These are phyloP conservation scores for Xylaria scruposa DNA, from an alignment of 495 filamentous ascomycete genomes.

Conservation along the genomic window DNA sequence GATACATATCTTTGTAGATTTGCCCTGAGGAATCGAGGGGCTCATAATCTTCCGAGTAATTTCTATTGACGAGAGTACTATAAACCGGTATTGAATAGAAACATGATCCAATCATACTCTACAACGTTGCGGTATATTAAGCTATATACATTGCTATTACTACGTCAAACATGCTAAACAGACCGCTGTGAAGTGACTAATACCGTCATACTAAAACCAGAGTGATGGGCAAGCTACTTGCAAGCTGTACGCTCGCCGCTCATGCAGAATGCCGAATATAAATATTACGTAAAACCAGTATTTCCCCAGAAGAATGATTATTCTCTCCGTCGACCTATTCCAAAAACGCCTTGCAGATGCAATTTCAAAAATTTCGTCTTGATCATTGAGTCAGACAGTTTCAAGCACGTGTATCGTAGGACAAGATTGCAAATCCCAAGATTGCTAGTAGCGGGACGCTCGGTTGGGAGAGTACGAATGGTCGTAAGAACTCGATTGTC, in stretches of 20 bases:
- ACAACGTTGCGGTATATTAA: slow-evolving; percentile 9
- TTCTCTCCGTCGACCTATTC: slow-evolving; percentile 14
- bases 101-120: background rate
- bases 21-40: background rate
- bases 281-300: slow-evolving; percentile 22
- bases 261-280: background rate
- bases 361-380: slow-evolving; percentile 6
- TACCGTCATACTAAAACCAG: background rate
- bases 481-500: slow-evolving; percentile 51
- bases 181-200: slow-evolving; percentile 16
- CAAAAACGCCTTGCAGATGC: slow-evolving; percentile 28
- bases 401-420: background rate
- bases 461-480: slow-evolving; percentile 52
- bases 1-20: background rate
- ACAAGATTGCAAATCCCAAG: slow-evolving; percentile 4
- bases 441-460: slow-evolving; percentile 41
- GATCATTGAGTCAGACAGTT: slow-evolving; percentile 3
- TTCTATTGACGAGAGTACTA: background rate
- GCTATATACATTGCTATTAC: slow-evolving; percentile 24
- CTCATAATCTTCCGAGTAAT: background rate
- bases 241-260: background rate
- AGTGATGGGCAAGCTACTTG: background rate
- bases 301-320: background rate
- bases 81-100: background rate
- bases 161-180: background rate